Evolutionary conservation across 2,329 filamentous ascomycete species (phyloP).

Genomic region (Rhynchosporium secalis): DNA sequence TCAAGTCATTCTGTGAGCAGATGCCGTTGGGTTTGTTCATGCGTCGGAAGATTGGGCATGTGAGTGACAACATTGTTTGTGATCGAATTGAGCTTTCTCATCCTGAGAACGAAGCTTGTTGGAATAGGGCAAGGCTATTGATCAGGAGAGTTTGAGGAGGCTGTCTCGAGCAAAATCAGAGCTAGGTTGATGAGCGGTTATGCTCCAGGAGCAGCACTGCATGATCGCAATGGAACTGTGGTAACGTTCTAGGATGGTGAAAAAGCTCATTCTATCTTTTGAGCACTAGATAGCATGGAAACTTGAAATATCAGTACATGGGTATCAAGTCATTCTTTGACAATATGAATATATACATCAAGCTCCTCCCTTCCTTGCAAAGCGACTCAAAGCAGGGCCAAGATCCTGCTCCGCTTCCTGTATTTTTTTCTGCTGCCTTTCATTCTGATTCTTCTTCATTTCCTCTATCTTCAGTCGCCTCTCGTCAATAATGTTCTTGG

Average conservation of each 20-base stretch:
- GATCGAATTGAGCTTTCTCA: neutral
- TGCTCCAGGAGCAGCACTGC: too few species aligned
- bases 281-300: too few species aligned
- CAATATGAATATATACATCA: neutral
- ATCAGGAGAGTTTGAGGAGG: neutral
- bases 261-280: too few species aligned
- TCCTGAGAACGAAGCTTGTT: neutral
- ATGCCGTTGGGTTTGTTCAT: neutral
- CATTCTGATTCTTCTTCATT: slow-evolving; percentile 67
- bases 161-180: neutral
- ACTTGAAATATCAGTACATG: neutral
- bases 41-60: neutral
- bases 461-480: slow-evolving; percentile 85
- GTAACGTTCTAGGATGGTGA: too few species aligned
- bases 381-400: slow-evolving; percentile 82
- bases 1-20: neutral
- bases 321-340: slow-evolving; percentile 10
- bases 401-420: slow-evolving; percentile 70
- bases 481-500: slow-evolving; percentile 94
- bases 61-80: neutral
- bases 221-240: too few species aligned
- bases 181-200: neutral
- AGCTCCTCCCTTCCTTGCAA: slow-evolving; percentile 64
- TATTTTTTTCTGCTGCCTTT: slow-evolving; percentile 66
- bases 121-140: neutral